A percentile compares a stretch with the other conserved stretches of the same genome.
Conservation (phyloP, 495 filamentous ascomycete genomes). For the Annulohypoxylon nitens region DNA sequence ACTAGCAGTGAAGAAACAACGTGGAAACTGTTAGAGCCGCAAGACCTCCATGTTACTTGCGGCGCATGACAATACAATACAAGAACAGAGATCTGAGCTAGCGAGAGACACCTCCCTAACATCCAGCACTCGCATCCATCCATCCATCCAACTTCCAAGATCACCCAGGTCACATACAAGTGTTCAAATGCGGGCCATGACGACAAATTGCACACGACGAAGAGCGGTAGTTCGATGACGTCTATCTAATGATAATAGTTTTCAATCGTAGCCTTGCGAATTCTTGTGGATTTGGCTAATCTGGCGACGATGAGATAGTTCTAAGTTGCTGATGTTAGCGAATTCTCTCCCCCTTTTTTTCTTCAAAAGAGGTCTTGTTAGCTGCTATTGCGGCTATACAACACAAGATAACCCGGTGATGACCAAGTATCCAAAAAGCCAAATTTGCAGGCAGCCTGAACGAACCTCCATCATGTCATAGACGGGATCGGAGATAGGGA, state of each 20-base stretch:
- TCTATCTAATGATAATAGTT: constrained; percentile 56
- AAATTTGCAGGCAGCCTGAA: constrained; percentile 71
- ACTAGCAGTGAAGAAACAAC: constrained; percentile 47
- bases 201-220: constrained; percentile 44
- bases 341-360: constrained; percentile 21
- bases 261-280: constrained; percentile 68
- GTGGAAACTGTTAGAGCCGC: constrained; percentile 42
- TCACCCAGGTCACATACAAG: constrained; percentile 16
- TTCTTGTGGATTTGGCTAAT: constrained; percentile 30
- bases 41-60: constrained; percentile 22
- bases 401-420: constrained; percentile 64
- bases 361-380: constrained; percentile 16
- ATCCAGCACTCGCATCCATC: constrained; percentile 21
- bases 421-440: constrained; percentile 72
- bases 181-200: constrained; percentile 48
- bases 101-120: constrained; percentile 36
- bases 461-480: constrained; percentile 35
- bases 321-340: constrained; percentile 19
- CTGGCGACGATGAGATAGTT: constrained; percentile 23
- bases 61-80: constrained; percentile 47
- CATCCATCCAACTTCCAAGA: constrained; percentile 39
- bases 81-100: constrained; percentile 63
- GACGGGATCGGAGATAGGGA: constrained; percentile 29
- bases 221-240: constrained; percentile 54
- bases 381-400: constrained; percentile 33